A percentile compares a stretch with the other conserved stretches of the same genome.
Evolutionary conservation across 192 early-diverging fungal genomes (phyloP).

Genomic region (Mortierella alpina): DNA sequence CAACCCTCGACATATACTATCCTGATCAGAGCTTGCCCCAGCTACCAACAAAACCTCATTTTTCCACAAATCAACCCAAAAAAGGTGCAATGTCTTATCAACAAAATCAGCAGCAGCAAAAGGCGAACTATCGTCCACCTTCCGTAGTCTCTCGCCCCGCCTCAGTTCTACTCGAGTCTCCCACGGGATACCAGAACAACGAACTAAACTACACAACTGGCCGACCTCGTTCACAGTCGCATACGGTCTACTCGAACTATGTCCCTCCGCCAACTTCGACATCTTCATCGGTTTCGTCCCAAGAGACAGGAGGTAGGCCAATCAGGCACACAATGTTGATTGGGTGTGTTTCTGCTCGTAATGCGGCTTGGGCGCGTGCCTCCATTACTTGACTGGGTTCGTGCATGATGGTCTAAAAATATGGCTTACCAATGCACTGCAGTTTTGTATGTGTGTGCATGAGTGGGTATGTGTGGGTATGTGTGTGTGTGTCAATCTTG

Average conservation of each 20-base stretch:
- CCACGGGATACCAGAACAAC: slow-evolving; percentile 7
- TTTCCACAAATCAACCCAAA: neutral
- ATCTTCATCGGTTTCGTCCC: no score
- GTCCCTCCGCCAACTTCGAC: slow-evolving; percentile 12
- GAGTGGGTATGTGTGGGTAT: no score
- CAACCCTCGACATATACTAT: neutral
- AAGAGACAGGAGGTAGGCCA: no score
- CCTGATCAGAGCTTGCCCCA: neutral
- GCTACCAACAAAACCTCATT: neutral
- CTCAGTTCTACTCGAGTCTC: slow-evolving; percentile 24
- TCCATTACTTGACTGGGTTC: no score
- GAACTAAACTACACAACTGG: neutral
- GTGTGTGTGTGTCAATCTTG: no score
- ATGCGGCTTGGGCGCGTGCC: no score
- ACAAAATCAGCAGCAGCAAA: slow-evolving; percentile 12
- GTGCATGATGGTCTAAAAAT: no score
- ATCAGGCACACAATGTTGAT: no score
- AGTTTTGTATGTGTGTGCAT: no score
- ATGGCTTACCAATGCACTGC: no score
- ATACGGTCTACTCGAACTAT: slow-evolving; percentile 31
- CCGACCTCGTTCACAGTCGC: slow-evolving; percentile 43
- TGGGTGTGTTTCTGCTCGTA: no score
- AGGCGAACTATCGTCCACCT: neutral
- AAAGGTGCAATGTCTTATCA: neutral
- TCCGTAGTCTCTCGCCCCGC: slow-evolving; percentile 15